Evolutionary conservation across 1,284 basidiomycete genomes (phyloP).

Genomic region (Leccinum huronense): DNA sequence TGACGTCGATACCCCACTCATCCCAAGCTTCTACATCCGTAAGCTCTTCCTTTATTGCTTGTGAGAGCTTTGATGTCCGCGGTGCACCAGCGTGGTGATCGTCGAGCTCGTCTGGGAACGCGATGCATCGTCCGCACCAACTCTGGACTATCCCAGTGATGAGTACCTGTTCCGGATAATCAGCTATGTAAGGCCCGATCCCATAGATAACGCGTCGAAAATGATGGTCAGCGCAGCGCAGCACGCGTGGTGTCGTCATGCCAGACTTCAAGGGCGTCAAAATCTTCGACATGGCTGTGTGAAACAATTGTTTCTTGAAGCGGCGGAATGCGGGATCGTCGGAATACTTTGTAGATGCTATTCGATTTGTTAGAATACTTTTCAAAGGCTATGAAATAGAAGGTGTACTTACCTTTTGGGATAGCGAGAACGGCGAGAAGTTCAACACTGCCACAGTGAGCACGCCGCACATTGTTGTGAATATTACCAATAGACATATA

Average conservation of each 20-base stretch:
- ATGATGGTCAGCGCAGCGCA: constrained; percentile 16
- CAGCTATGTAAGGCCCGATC: constrained; percentile 22
- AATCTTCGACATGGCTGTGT: constrained; percentile 13
- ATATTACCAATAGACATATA: constrained; percentile 19
- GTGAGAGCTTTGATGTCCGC: background rate
- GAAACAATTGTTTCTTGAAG: constrained; percentile 23
- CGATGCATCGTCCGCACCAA: constrained; percentile 25
- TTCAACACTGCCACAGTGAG: constrained; percentile 8
- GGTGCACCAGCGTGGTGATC: background rate
- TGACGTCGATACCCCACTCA: background rate
- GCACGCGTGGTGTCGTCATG: constrained; percentile 19
- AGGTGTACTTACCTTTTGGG: constrained; percentile 11
- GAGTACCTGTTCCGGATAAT: constrained; percentile 27
- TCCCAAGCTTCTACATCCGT: background rate
- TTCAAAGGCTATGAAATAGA: background rate
- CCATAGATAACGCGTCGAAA: constrained; percentile 12
- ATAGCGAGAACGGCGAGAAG: constrained; percentile 15
- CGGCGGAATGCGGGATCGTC: constrained; percentile 8
- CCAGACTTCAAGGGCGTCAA: constrained; percentile 10
- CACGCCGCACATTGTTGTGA: constrained; percentile 11
- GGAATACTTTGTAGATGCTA: constrained; percentile 7
- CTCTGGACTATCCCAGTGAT: constrained; percentile 20
- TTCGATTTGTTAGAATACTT: background rate
- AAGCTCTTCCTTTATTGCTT: background rate
- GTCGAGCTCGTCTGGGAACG: background rate